These are phyloP conservation scores for Pseudodiploospora longispora DNA, from an alignment of 2,329 filamentous ascomycete genomes.

Conservation along the genomic window DNA sequence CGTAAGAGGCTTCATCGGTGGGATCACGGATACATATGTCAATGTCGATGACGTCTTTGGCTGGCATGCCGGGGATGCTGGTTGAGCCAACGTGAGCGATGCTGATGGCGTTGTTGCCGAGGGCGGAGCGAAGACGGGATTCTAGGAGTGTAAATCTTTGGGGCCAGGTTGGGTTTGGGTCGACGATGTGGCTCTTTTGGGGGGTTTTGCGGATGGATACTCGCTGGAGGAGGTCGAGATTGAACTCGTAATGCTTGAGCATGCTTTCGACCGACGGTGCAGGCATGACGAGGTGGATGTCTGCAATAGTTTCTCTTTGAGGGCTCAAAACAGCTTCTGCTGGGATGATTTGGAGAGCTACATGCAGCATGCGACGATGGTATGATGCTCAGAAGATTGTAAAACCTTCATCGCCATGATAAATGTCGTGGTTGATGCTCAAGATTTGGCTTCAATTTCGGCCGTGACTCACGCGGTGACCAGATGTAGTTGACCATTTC, in stretches of 20 bases:
- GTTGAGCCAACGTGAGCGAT: conserved; percentile 44
- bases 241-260: conserved; percentile 17
- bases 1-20: conserved; percentile 34
- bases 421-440: no score
- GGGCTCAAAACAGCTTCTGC: no score
- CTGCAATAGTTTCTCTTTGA: no score
- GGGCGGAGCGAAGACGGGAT: conserved; percentile 24
- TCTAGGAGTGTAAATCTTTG: conserved; percentile 21
- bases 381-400: no score
- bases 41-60: conserved; percentile 45
- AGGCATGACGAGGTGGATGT: not conserved
- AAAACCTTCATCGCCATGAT: no score
- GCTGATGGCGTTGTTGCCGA: conserved; percentile 26
- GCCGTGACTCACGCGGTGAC: no score
- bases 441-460: no score
- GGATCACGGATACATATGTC: conserved; percentile 37
- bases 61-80: conserved; percentile 38
- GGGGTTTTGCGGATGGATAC: conserved; percentile 17
- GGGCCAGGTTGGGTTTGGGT: conserved; percentile 30
- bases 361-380: no score
- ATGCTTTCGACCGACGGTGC: conserved; percentile 9
- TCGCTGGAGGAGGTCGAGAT: conserved; percentile 15
- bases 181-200: conserved; percentile 22
- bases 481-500: no score
- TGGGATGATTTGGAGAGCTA: no score